Evolutionary conservation across 306 rosid species (phyloP).

Genomic region (Corylus americana): DNA sequence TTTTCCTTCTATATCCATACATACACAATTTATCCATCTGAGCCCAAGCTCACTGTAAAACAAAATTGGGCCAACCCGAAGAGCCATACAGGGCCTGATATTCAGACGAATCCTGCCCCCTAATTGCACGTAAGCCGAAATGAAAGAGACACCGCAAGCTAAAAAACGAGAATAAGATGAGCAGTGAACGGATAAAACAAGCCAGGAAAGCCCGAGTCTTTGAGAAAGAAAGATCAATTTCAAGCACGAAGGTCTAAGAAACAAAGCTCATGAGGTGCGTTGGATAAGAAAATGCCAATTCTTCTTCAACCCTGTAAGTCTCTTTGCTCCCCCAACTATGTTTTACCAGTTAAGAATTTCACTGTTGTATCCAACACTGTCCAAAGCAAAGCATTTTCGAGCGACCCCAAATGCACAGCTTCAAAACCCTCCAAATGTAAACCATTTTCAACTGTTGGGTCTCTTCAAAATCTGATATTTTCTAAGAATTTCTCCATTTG

Average conservation of each 20-base stretch:
- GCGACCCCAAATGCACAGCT: constrained; percentile 19
- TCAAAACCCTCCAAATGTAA: constrained; percentile 18
- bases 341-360: constrained; percentile 15
- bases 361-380: constrained; percentile 24
- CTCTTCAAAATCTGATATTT: constrained; percentile 20
- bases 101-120: background rate
- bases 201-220: background rate
- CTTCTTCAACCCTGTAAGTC: constrained; percentile 52
- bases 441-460: constrained; percentile 29
- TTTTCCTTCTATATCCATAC: too few species aligned
- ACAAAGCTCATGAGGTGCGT: constrained; percentile 52
- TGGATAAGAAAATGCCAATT: constrained; percentile 53
- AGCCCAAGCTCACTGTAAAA: background rate
- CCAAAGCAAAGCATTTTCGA: constrained; percentile 15
- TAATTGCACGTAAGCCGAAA: too few species aligned
- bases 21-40: too few species aligned
- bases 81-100: background rate
- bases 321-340: constrained; percentile 30
- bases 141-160: background rate
- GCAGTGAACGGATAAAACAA: constrained; percentile 32
- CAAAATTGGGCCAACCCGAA: background rate
- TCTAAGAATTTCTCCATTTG: constrained; percentile 40
- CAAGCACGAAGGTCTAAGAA: constrained; percentile 10
- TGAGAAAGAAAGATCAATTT: constrained; percentile 1
- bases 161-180: background rate